Conservation (phyloP, 2,329 filamentous ascomycete genomes). For the Paracoccidioides lutzii region DNA sequence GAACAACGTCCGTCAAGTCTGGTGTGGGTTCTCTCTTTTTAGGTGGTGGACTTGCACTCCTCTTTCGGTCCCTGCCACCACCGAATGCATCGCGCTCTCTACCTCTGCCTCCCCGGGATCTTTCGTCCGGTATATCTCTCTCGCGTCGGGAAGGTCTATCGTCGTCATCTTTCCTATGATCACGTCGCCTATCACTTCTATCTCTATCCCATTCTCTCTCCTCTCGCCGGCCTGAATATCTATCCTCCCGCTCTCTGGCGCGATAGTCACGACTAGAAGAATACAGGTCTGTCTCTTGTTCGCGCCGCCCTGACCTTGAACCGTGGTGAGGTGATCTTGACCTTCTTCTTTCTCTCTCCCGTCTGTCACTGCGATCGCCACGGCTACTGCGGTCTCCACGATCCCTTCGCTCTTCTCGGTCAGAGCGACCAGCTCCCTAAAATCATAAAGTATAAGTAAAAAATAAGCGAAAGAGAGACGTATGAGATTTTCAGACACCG, state of each 20-base stretch:
- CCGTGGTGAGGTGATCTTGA: conserved; percentile 76
- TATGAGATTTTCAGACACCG: not conserved
- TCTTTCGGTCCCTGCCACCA: conserved; percentile 45
- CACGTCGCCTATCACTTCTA: conserved; percentile 46
- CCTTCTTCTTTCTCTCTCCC: conserved; percentile 53
- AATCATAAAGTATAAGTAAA: conserved; percentile 6
- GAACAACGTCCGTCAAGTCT: conserved; percentile 75
- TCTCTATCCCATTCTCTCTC: conserved; percentile 72
- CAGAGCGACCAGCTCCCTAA: conserved; percentile 34
- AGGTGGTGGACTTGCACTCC: conserved; percentile 65
- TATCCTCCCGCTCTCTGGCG: conserved; percentile 84
- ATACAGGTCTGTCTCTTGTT: conserved; percentile 71
- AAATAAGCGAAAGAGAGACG: conserved; percentile 14
- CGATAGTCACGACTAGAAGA: conserved; percentile 86
- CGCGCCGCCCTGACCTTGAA: conserved; percentile 53
- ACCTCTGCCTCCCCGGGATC: conserved; percentile 33
- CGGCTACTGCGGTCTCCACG: conserved; percentile 16
- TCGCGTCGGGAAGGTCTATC: conserved; percentile 45
- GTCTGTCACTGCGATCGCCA: conserved; percentile 30
- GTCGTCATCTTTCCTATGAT: conserved; percentile 54
- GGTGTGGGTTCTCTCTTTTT: conserved; percentile 94
- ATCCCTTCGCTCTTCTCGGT: conserved; percentile 31
- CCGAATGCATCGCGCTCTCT: conserved; percentile 30
- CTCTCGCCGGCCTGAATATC: conserved; percentile 60
- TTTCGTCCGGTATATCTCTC: conserved; percentile 51